phyloP scores from a whole-genome alignment of 2,329 filamentous ascomycete species.

The Graphilbum fragrans region DNA sequence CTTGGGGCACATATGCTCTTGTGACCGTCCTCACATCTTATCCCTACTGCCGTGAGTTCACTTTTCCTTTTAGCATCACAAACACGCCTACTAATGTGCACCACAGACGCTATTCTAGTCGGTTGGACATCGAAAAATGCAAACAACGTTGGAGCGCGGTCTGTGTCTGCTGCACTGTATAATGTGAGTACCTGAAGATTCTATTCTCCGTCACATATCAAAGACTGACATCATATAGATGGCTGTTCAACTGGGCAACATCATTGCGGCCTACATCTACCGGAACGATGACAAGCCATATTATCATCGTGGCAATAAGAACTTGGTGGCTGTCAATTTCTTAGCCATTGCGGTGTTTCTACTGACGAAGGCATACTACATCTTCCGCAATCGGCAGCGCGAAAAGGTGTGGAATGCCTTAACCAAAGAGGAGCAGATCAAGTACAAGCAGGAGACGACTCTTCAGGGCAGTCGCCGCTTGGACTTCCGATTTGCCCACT shows the following conservation, averaged over 20 bases:
- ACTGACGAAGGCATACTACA: conserved; percentile 39
- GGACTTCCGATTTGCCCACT: conserved; percentile 29
- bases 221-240: conserved; percentile 14
- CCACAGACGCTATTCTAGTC: conserved; percentile 41
- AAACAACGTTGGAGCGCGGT: conserved; percentile 7
- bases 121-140: conserved; percentile 47
- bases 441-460: conserved; percentile 32
- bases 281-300: conserved; percentile 39
- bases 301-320: conserved; percentile 41
- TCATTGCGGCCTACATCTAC: conserved; percentile 33
- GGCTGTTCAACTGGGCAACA: conserved; percentile 21
- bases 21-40: conserved; percentile 36
- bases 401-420: conserved; percentile 35
- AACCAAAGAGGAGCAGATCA: conserved; percentile 30
- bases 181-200: conserved; percentile 2
- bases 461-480: conserved; percentile 31
- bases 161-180: conserved; percentile 7
- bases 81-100: background rate
- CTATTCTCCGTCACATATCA: background rate
- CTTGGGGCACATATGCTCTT: conserved; percentile 32
- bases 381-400: conserved; percentile 30
- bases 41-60: conserved; percentile 35
- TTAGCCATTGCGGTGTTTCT: conserved; percentile 38
- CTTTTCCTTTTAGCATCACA: background rate
- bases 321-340: conserved; percentile 35